Evolutionary conservation across 2,329 filamentous ascomycete genomes (phyloP).

Genomic region (Hymenoscyphus scutula): DNA sequence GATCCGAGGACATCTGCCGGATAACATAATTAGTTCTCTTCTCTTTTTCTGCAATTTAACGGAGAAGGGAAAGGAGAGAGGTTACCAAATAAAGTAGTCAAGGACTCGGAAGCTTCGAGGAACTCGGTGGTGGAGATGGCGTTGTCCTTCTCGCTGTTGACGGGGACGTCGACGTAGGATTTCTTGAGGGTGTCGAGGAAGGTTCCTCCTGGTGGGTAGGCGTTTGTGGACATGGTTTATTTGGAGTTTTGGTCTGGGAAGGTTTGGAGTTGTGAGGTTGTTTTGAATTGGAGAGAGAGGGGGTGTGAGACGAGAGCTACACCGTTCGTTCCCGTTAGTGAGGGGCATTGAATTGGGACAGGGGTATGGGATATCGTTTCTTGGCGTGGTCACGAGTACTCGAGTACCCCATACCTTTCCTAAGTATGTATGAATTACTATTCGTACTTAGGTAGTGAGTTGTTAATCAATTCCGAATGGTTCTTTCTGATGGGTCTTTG

Average conservation of each 20-base stretch:
- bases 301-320: background rate
- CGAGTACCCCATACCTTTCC: no score
- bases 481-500: no score
- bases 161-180: constrained; percentile 79
- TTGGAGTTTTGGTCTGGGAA: background rate
- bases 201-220: constrained; percentile 48
- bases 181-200: constrained; percentile 83
- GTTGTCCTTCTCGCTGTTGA: constrained; percentile 71
- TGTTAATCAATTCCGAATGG: no score
- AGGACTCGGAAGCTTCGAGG: constrained; percentile 82
- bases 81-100: constrained; percentile 83
- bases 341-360: no score
- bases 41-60: background rate
- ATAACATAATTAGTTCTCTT: background rate
- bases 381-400: no score
- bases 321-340: no score
- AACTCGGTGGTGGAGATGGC: constrained; percentile 82
- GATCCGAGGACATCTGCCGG: constrained; percentile 58
- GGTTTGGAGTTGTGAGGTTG: background rate
- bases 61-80: background rate
- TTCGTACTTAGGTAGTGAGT: no score
- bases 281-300: background rate
- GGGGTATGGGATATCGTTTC: no score
- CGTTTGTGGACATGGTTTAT: constrained; percentile 28
- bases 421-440: no score